Conservation (phyloP, 2,329 filamentous ascomycete species). For the Pyrenochaeta sp. region DNA sequence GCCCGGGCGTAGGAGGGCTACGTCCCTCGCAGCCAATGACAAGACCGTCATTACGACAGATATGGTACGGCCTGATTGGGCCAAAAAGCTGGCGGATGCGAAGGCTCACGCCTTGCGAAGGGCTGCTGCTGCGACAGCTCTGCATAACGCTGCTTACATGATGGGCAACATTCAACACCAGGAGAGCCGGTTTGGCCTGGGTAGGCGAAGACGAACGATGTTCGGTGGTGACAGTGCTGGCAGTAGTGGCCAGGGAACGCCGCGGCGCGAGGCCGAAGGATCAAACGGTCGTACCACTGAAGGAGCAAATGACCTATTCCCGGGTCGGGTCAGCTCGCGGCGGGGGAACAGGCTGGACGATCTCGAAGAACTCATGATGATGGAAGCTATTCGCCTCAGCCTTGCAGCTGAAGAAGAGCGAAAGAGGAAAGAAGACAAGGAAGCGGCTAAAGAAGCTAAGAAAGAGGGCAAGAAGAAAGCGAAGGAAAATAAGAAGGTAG, state of each 20-base stretch:
- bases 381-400: slow-evolving; percentile 91
- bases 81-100: slow-evolving; percentile 84
- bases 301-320: slow-evolving; percentile 46
- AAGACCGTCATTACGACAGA: slow-evolving; percentile 92
- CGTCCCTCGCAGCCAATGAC: slow-evolving; percentile 80
- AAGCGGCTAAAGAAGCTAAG: slow-evolving; percentile 82
- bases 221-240: slow-evolving; percentile 58
- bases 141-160: slow-evolving; percentile 94
- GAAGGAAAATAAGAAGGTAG: slow-evolving; percentile 70
- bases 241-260: slow-evolving; percentile 56
- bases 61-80: slow-evolving; percentile 91
- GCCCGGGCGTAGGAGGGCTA: slow-evolving; percentile 65
- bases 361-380: slow-evolving; percentile 97
- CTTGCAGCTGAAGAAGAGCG: slow-evolving; percentile 93
- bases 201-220: slow-evolving; percentile 59
- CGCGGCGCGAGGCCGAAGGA: slow-evolving; percentile 47
- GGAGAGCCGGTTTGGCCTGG: slow-evolving; percentile 61
- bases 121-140: slow-evolving; percentile 89
- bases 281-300: slow-evolving; percentile 44
- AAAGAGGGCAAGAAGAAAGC: slow-evolving; percentile 81
- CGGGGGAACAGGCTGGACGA: slow-evolving; percentile 76
- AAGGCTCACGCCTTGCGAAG: slow-evolving; percentile 84
- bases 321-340: slow-evolving; percentile 61
- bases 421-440: slow-evolving; percentile 84
- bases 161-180: slow-evolving; percentile 67